phyloP scores from a whole-genome alignment of 108 stramenopile genomes.

The Cyclotella choctawhatcheeana region DNA sequence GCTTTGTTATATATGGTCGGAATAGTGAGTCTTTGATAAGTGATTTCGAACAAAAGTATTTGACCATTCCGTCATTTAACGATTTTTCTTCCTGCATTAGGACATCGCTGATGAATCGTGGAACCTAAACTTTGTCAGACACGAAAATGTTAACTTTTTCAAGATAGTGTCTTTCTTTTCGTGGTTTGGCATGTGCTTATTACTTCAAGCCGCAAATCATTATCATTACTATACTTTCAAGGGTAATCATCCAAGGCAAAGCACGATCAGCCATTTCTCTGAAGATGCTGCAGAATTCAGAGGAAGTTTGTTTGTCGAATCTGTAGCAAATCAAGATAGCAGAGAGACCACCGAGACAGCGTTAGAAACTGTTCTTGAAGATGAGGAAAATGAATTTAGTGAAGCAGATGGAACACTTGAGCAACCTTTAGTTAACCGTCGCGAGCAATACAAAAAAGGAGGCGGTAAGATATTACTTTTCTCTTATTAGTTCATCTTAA shows the following conservation, averaged over 20 bases:
- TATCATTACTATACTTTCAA: slow-evolving; percentile 15
- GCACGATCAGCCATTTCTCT: neutral
- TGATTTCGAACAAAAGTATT: neutral
- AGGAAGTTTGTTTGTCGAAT: slow-evolving; percentile 6
- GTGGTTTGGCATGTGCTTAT: slow-evolving; percentile 14
- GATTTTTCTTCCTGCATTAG: no score
- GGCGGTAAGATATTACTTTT: no score
- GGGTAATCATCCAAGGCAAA: neutral
- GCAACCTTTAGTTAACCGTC: neutral
- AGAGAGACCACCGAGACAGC: neutral
- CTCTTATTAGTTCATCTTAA: no score
- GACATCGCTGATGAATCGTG: slow-evolving; percentile 12
- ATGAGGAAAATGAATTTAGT: slow-evolving; percentile 3
- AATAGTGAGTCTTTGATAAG: neutral
- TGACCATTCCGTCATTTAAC: neutral
- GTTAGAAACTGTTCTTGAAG: slow-evolving; percentile 6
- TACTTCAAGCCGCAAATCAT: slow-evolving; percentile 13
- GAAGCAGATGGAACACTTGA: neutral
- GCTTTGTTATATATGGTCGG: slow-evolving; percentile 18
- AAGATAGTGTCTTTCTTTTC: slow-evolving; percentile 16
- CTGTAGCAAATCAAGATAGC: neutral
- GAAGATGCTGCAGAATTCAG: neutral
- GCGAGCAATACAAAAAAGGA: neutral
- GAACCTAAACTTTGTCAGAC: neutral
- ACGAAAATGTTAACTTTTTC: neutral